Evolutionary conservation across 805 yeast genomes (phyloP), one percentile per base, ranked within the genome.

Genomic region (Metschnikowia bowlesiae): DNA sequence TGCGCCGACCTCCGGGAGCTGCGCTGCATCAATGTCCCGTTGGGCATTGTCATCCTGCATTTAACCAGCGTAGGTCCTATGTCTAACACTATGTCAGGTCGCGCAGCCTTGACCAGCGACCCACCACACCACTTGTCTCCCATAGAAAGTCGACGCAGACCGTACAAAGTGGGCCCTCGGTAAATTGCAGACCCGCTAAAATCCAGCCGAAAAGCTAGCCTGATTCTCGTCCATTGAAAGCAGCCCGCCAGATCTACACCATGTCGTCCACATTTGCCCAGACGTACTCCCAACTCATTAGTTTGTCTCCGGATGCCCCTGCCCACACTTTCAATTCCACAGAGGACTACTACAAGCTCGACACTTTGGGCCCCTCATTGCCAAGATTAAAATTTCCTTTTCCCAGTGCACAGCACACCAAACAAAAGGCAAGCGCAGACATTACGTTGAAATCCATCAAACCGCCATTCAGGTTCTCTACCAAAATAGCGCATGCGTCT

Each of bases 391-490:
- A 70, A 45, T 69, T 51, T 31, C 57, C 60, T 0, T 73, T 66
- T 57, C 76, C 70, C 57, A 38, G 39, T 11, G 34, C 46, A n/a
- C 29, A 42, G 6, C 9, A 18, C 11, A 6, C 36, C 3, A 37
- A 26, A 5, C 47, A 38, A 9, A 7, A 34, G 2, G 33, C 48
- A 7, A 16, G 53, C 43, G 57, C 70, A 49, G 60, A 56, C 22
- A 58, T 75, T 46, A 55, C 62, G 18, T 73, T 88, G 62, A 85
- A 84, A 65, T 85, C 91, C 31, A 78, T 89, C 48, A 82, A 83
- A 58, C 80, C 85, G 4, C 96, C 96, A 6, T 67, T 56, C 61
- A 87, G 83, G 61, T 85, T 87, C 65, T 63, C 69, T 36, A 53
- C 62, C 5, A 63, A 53, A 36, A 55, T 73, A 48, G 37, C 36